Base-by-base conservation (phyloP, 176 grass and related monocot species). In the Zoysia pacifica region DNA sequence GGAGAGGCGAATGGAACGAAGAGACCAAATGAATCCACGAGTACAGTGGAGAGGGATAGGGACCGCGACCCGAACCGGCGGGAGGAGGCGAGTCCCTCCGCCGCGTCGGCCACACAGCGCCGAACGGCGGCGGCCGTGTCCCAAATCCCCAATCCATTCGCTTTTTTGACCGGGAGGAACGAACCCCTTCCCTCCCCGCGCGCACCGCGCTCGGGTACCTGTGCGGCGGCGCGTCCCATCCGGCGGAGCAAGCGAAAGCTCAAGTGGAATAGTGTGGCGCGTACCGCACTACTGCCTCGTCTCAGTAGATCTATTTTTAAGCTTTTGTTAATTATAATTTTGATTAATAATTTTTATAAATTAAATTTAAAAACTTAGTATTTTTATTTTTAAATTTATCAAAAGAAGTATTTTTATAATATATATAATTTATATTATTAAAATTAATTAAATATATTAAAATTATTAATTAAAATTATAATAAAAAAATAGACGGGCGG, bases 161-260 rank as follows among this genome's bases (percentile, higher is more conserved):
- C 18, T 4, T 19, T 19, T 55, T 67, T 79, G 64, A 79, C 76
- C 64, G 2, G 11, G 16, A 43, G 5, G 48, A 28, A 28, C 28
- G 28, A 28, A 44, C 48, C 35, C 70, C 16, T 39, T 36, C 62
- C 3, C 61, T 5, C 11, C 62, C 37, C 20, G 62, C 62, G 18
- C 35, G n/a, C 62, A 40, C 11, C 28, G 28, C 6, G 28, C 48
- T 67, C 49, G 48, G 40, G 39, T 19, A 44, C 77, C 18, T 19
- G 77, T 56, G 59, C 74, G 44, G 64, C 49, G 49, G 20, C 54
- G 55, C 45, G 81, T 66, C 43, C n/a, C 67, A 16, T 15, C 39
- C 39, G 15, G 1, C 38, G 59, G 60, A n/a, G 40, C 60, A 65
- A 74, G 39, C 45, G 12, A 7, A 2, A 3, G 18, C 16, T 28